These are phyloP conservation scores for Rhodotorula sp. DNA, from an alignment of 1,284 basidiomycete species.

Conservation along the genomic window DNA sequence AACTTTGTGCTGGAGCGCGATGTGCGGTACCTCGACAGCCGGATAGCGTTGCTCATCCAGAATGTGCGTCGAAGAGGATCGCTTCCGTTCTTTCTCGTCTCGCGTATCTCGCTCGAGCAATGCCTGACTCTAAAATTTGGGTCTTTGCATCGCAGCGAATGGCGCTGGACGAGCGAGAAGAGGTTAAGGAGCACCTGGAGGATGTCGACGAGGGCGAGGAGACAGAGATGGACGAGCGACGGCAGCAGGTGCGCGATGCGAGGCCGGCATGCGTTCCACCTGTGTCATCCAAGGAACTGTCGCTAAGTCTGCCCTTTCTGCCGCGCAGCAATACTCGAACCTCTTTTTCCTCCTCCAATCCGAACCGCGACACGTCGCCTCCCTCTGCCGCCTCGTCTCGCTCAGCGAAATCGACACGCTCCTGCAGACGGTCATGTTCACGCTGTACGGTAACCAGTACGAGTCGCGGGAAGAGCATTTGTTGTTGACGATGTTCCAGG, in stretches of 20 bases:
- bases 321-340: constrained; percentile 85
- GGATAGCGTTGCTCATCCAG: constrained; percentile 96
- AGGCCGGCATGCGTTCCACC: not conserved
- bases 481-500: constrained; percentile 93
- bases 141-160: constrained; percentile 40
- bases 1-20: constrained; percentile 98
- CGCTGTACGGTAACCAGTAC: constrained; percentile 98
- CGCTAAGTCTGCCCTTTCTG: not conserved
- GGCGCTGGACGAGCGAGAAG: constrained; percentile 58
- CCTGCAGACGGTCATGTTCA: constrained; percentile 99
- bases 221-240: constrained; percentile 75
- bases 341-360: constrained; percentile 97
- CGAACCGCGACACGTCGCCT: constrained; percentile 93
- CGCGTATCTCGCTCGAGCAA: too few relatives aligned
- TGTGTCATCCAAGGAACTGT: not conserved
- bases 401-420: constrained; percentile 96
- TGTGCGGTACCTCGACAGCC: constrained; percentile 94
- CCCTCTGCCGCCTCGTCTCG: constrained; percentile 93
- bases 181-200: constrained; percentile 90
- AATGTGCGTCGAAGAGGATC: constrained; percentile 63
- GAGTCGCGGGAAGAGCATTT: constrained; percentile 98
- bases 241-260: constrained; percentile 55
- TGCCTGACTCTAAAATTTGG: too few relatives aligned
- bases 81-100: too few relatives aligned
- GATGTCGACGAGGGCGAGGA: constrained; percentile 68